Conservation (phyloP, 345 rosid genomes). For the Pelargonium nanum region DNA sequence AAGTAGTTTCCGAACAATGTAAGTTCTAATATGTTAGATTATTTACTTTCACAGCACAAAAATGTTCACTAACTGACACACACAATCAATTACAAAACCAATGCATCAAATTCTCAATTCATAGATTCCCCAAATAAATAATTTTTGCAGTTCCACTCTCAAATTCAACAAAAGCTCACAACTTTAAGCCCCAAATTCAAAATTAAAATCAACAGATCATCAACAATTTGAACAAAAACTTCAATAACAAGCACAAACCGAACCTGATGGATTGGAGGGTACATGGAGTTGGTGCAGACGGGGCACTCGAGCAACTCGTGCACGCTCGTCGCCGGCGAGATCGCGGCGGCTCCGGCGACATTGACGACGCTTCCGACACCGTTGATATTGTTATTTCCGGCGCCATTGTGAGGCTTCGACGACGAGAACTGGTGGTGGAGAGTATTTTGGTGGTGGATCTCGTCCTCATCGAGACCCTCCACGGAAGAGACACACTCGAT, state of each 20-base stretch:
- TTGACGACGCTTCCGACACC: neutral
- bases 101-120: conserved; percentile 1
- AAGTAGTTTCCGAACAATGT: too few relatives aligned
- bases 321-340: conserved; percentile 77
- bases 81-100: neutral
- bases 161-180: neutral
- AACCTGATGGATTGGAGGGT: conserved; percentile 99
- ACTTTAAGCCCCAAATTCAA: neutral
- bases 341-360: conserved; percentile 38
- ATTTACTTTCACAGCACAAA: neutral
- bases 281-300: conserved; percentile 96
- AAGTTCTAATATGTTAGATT: too few relatives aligned
- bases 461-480: conserved; percentile 56
- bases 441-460: conserved; percentile 44
- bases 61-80: neutral
- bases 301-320: conserved; percentile 97
- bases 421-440: conserved; percentile 32
- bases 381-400: conserved; percentile 13
- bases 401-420: conserved; percentile 38
- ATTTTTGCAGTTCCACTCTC: conserved; percentile 9
- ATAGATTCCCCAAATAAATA: conserved; percentile 7
- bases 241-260: neutral
- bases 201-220: neutral
- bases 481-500: conserved; percentile 67
- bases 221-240: neutral